Conservation (phyloP, 73 alveolate genomes). For the Paramecium sexaurelia region DNA sequence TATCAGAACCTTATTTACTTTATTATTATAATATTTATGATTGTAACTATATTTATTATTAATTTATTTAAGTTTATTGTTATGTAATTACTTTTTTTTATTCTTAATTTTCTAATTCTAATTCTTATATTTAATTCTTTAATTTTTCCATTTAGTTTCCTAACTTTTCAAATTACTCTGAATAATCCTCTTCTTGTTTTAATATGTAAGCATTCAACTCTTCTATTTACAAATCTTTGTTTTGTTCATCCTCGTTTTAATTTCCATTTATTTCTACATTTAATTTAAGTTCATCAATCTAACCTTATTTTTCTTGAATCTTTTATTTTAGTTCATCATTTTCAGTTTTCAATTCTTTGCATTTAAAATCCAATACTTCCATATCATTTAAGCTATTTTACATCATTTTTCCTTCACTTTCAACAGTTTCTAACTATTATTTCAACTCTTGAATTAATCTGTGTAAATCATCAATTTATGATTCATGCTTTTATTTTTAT, state of each 20-base stretch:
- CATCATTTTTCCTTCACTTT: slow-evolving; percentile 30
- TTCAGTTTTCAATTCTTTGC: slow-evolving; percentile 4
- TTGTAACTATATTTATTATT: background rate
- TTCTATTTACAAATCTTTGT: background rate
- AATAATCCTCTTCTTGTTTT: background rate
- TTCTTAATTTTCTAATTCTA: background rate
- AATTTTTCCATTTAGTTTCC: background rate
- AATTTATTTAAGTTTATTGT: background rate
- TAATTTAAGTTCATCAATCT: background rate
- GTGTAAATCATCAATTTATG: background rate
- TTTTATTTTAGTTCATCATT: background rate
- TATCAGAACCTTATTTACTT: background rate
- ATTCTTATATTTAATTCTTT: background rate
- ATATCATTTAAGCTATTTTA: slow-evolving; percentile 12
- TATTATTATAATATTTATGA: background rate
- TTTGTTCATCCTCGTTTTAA: background rate
- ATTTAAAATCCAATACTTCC: slow-evolving; percentile 24
- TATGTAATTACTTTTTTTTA: background rate
- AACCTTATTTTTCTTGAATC: background rate
- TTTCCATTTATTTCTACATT: background rate
- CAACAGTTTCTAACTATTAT: slow-evolving; percentile 4
- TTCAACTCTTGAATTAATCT: background rate
- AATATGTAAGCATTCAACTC: background rate
- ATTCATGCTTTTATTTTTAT: slow-evolving; percentile 10
- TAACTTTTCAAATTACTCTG: background rate